Conservation (phyloP, 495 filamentous ascomycete genomes). For the Penicillium cosmopolitanum region DNA sequence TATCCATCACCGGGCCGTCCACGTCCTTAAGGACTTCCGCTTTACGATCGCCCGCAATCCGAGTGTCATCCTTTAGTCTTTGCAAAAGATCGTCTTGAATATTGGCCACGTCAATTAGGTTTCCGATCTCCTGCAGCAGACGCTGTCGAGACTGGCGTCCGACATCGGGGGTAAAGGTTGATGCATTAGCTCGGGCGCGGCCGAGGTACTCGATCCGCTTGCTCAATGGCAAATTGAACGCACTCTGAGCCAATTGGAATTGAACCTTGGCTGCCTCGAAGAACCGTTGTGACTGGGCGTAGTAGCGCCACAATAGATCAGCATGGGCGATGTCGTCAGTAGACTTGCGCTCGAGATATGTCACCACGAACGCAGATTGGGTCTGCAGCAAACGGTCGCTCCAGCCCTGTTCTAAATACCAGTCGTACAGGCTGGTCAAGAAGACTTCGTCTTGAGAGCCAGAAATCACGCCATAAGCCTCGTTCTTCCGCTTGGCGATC, state of each 20-base stretch:
- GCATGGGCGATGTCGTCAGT: constrained; percentile 70
- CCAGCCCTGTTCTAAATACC: constrained; percentile 86
- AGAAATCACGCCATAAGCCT: constrained; percentile 87
- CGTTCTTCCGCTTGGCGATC: constrained; percentile 73
- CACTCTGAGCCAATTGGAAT: constrained; percentile 77
- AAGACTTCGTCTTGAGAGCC: constrained; percentile 88
- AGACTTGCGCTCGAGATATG: constrained; percentile 80
- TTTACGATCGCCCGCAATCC: constrained; percentile 63
- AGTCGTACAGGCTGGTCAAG: constrained; percentile 92
- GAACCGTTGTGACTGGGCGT: constrained; percentile 75
- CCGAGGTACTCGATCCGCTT: constrained; percentile 87
- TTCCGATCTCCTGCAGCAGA: constrained; percentile 78
- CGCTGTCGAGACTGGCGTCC: constrained; percentile 74
- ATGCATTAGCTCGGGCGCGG: constrained; percentile 83
- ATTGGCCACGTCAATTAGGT: constrained; percentile 88
- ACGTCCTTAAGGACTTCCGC: constrained; percentile 64
- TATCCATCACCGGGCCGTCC: constrained; percentile 70
- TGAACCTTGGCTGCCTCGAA: constrained; percentile 87
- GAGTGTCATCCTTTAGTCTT: constrained; percentile 70
- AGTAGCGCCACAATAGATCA: constrained; percentile 91
- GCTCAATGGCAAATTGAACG: constrained; percentile 72
- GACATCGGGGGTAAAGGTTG: constrained; percentile 70
- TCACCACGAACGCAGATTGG: constrained; percentile 79
- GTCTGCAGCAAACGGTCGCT: constrained; percentile 81
- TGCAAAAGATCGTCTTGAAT: constrained; percentile 93